Percentiles rank a stretch among this genome's conserved stretches.
Evolutionary conservation across 768 basidiomycete genomes (phyloP).

Genomic region (Rickenella mellea): DNA sequence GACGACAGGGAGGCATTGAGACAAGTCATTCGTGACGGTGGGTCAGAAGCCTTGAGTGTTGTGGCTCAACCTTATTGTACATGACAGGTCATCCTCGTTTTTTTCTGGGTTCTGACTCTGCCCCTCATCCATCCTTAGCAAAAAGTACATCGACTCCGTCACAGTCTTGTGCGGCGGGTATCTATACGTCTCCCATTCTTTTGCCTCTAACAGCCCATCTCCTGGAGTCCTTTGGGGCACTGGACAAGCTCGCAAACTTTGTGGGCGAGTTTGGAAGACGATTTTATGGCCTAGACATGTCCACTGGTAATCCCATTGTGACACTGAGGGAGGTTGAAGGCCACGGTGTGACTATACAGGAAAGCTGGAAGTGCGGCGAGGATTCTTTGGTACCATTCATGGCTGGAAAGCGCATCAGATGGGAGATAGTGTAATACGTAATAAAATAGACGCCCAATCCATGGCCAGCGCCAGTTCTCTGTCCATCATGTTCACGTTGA

Average conservation of each 20-base stretch:
- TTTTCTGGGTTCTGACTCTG: constrained; percentile 95
- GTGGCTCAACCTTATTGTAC: constrained; percentile 4
- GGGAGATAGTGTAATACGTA: constrained; percentile 39
- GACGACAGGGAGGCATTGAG: constrained; percentile 80
- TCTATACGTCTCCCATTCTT: constrained; percentile 90
- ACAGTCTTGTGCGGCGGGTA: constrained; percentile 83
- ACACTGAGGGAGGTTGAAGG: constrained; percentile 31
- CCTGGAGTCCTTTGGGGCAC: constrained; percentile 77
- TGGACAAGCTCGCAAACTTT: constrained; percentile 76
- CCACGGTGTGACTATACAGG: constrained; percentile 35
- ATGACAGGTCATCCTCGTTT: constrained; percentile 81
- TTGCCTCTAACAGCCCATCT: constrained; percentile 85
- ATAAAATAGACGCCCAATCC: neutral
- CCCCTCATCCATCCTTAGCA: constrained; percentile 70
- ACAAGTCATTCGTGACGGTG: constrained; percentile 69
- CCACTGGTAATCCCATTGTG: constrained; percentile 26
- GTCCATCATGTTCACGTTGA: too few species aligned
- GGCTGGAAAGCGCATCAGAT: constrained; percentile 72
- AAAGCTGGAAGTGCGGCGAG: constrained; percentile 35
- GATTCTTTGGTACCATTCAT: constrained; percentile 75
- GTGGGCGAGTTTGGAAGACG: constrained; percentile 67
- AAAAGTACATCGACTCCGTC: constrained; percentile 65
- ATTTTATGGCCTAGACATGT: constrained; percentile 53
- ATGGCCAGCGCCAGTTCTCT: neutral
- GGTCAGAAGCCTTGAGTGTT: constrained; percentile 4